Evolutionary conservation across 192 early-diverging fungal genomes (phyloP).

Genomic region (Gonapodya prolifera): DNA sequence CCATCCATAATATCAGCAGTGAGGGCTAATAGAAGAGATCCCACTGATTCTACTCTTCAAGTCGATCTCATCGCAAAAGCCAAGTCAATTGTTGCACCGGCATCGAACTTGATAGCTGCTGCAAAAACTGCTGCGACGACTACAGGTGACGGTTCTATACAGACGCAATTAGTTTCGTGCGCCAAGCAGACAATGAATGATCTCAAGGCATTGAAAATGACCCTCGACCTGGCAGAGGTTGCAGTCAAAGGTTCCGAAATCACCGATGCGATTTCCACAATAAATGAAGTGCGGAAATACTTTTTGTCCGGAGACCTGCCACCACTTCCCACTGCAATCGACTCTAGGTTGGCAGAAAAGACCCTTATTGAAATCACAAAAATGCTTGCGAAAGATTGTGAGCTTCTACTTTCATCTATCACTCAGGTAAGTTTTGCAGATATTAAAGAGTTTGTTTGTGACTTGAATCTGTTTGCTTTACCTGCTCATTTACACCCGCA

Average conservation of each 20-base stretch:
- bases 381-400: background rate
- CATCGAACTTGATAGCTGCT: conserved; percentile 13
- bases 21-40: conserved; percentile 12
- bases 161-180: conserved; percentile 18
- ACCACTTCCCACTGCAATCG: background rate
- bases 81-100: conserved; percentile 30
- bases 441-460: background rate
- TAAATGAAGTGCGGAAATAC: conserved; percentile 7
- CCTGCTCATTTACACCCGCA: too few species aligned
- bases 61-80: conserved; percentile 29
- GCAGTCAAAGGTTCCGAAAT: conserved; percentile 26
- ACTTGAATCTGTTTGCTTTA: too few species aligned
- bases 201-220: conserved; percentile 21
- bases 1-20: conserved; percentile 19
- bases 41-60: conserved; percentile 24
- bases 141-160: conserved; percentile 22
- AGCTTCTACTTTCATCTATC: background rate
- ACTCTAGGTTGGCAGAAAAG: background rate
- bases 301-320: background rate
- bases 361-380: background rate
- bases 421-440: background rate
- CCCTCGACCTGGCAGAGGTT: conserved; percentile 22
- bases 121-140: conserved; percentile 30
- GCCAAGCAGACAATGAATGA: conserved; percentile 23
- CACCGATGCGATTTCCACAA: conserved; percentile 22